A percentile compares a stretch with the other conserved stretches of the same genome.
phyloP scores from a whole-genome alignment of 2,329 filamentous ascomycete genomes.

The Arthrinium puccinioides region DNA sequence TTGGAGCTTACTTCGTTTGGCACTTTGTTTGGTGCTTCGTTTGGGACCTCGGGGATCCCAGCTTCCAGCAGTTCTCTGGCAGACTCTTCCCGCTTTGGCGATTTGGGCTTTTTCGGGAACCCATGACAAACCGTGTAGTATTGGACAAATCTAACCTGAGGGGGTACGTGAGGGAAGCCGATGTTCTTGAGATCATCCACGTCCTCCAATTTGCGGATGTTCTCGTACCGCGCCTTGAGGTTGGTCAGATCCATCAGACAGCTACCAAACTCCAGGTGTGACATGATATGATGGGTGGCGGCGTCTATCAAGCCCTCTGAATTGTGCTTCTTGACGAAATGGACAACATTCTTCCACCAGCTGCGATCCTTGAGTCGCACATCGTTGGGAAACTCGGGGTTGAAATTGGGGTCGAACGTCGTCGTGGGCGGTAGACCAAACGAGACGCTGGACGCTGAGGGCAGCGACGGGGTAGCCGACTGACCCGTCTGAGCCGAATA shows the following conservation, averaged over 20 bases:
- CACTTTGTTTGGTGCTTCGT: too few relatives aligned
- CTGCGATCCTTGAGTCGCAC: conserved; percentile 60
- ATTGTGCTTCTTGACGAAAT: conserved; percentile 77
- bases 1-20: too few relatives aligned
- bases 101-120: conserved; percentile 46
- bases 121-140: conserved; percentile 87
- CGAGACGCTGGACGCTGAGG: conserved; percentile 4
- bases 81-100: conserved; percentile 8
- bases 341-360: conserved; percentile 59
- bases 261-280: conserved; percentile 76
- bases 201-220: conserved; percentile 65
- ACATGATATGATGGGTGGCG: conserved; percentile 65
- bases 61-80: too few relatives aligned
- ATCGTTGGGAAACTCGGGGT: conserved; percentile 72
- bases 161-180: conserved; percentile 27
- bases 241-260: conserved; percentile 70
- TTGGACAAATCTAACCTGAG: conserved; percentile 72
- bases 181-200: conserved; percentile 44
- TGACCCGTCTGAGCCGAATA: conserved; percentile 15
- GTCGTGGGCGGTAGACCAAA: conserved; percentile 10
- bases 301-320: conserved; percentile 62
- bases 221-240: conserved; percentile 63
- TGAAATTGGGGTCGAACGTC: conserved; percentile 57
- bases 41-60: not conserved
- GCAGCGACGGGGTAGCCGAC: conserved; percentile 9